phyloP scores from a whole-genome alignment of 148 eudicot species.

The Cornus suecica region DNA sequence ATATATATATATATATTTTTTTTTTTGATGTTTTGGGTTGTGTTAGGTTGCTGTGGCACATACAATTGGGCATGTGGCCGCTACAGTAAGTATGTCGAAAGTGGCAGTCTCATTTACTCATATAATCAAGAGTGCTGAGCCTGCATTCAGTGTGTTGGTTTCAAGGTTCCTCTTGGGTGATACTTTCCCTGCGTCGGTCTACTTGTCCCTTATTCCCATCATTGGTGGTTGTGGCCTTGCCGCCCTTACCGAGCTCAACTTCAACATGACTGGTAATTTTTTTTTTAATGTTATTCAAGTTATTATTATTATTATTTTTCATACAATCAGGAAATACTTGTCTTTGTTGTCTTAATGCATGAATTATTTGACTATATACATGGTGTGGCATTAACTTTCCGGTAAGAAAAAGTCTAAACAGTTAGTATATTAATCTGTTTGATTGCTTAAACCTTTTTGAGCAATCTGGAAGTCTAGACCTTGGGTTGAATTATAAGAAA shows the following conservation, averaged over 20 bases:
- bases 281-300: background rate
- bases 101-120: constrained; percentile 97
- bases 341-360: background rate
- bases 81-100: constrained; percentile 98
- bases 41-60: constrained; percentile 93
- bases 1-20: background rate
- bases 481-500: too few relatives aligned
- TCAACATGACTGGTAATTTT: constrained; percentile 79
- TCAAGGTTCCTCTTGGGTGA: constrained; percentile 86
- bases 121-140: constrained; percentile 94
- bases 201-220: constrained; percentile 81
- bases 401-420: too few relatives aligned
- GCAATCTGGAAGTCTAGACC: background rate
- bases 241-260: constrained; percentile 92
- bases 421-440: too few relatives aligned
- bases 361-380: background rate
- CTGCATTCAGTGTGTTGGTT: constrained; percentile 94
- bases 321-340: background rate
- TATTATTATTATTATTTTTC: too few relatives aligned
- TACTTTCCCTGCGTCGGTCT: constrained; percentile 69
- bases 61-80: constrained; percentile 96
- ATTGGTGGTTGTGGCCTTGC: constrained; percentile 93
- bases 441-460: background rate
- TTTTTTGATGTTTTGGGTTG: constrained; percentile 8
- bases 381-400: too few relatives aligned